Conservation (phyloP, 225 moss, liverwort and hornwort genomes). For the Thuidium tamariscinum region DNA sequence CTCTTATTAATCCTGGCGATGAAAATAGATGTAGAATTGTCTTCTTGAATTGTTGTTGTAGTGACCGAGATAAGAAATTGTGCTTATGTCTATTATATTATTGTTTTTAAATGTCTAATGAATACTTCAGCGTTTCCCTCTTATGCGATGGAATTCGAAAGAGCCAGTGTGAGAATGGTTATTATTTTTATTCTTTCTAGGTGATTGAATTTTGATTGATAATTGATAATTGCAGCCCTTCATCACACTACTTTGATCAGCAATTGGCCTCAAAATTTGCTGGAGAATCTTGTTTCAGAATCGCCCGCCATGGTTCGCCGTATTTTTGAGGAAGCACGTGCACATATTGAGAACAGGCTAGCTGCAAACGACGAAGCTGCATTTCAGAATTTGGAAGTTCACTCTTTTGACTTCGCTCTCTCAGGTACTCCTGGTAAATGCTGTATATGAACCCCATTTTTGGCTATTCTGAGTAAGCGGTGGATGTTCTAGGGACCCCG, state of each 20-base stretch:
- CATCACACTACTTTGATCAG: conserved; percentile 6
- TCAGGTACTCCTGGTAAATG: conserved; percentile 7
- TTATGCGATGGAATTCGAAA: background rate
- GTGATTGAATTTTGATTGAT: background rate
- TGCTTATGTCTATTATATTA: background rate
- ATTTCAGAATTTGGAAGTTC: background rate
- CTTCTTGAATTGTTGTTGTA: background rate
- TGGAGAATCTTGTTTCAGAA: conserved; percentile 15
- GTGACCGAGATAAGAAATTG: background rate
- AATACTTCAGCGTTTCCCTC: background rate
- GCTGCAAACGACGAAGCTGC: background rate
- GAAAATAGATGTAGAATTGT: background rate
- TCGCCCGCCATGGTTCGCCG: conserved; percentile 21
- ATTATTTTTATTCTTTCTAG: background rate
- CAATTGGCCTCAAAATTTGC: conserved; percentile 28
- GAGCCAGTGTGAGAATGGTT: background rate
- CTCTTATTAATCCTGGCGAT: background rate
- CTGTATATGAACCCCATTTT: background rate
- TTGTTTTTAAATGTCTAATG: background rate
- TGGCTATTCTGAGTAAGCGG: background rate
- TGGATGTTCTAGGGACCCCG: background rate
- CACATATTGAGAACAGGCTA: conserved; percentile 1
- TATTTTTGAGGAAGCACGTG: conserved; percentile 21
- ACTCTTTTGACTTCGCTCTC: background rate
- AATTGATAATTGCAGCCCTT: conserved; percentile 16